Base-by-base conservation (phyloP, 768 basidiomycete genomes). In the Xanthoconium purpureum region DNA sequence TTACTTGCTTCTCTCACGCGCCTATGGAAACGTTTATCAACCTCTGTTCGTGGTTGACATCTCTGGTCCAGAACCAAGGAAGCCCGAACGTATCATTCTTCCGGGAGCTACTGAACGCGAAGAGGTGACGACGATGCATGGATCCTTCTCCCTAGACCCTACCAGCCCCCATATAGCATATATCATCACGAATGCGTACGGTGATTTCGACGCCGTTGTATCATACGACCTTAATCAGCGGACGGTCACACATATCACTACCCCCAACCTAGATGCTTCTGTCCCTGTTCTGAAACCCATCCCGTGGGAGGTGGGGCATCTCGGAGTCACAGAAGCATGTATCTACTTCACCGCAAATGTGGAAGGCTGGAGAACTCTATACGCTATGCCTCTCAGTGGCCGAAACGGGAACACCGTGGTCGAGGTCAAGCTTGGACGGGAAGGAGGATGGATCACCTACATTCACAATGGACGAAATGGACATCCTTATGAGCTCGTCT, bases 121-220 rank as follows among this genome's bases (percentile, higher is more conserved):
- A 46, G 62, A 67, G 7, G 65, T 61, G 50, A 76, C 67, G 2
- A 61, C 45, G 8, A 53, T 52, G 29, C 13, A 14, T 15, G 56
- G 66, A 2, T 54, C 20, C 13, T 77, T 77, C 53, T 76, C 75
- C 20, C 64, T 65, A 13, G 64, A 76, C 52, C 63, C 65, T 12
- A 50, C 55, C 3, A 62, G 56, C 38, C 66, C 73, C 11, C 65
- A 74, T 43, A 29, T 73, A 2, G 35, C 67, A 14, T 76, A 78
- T 50, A 20, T 75, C 52, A 53, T 67, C 51, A 74, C 74, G 11
- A 62, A 73, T 45, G 76, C 73, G 3, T 78, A 72, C 51, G 71
- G 77, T 15, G 72, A 78, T 51, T 77, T 77, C 47, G 28, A 57
- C 5, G 68, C 76, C 3, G 58, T 77, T n/a, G 55, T 77, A 35